Conservation (phyloP, 2,329 filamentous ascomycete genomes). For the Talaromyces atroroseus region DNA sequence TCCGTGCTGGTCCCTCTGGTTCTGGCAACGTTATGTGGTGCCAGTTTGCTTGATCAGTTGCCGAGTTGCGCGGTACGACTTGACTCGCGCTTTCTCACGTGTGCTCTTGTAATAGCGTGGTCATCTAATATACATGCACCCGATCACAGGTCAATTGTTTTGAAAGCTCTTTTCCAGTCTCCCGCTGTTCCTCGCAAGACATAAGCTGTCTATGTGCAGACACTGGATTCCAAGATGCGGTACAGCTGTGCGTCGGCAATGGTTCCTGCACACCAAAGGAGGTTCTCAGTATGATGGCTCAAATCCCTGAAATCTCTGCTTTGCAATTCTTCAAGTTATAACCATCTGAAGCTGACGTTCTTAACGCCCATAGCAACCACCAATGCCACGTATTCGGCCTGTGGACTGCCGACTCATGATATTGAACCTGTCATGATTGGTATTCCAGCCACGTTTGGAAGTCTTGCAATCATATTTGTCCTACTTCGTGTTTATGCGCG, state of each 20-base stretch:
- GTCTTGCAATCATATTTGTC: slow-evolving; percentile 12
- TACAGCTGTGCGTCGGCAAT: slow-evolving; percentile 10
- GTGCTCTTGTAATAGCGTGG: neutral
- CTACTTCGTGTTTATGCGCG: slow-evolving; percentile 8
- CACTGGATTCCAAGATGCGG: slow-evolving; percentile 3
- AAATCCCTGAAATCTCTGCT: neutral
- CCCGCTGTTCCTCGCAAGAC: slow-evolving; percentile 7
- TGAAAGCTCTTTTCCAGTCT: slow-evolving; percentile 5
- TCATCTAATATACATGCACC: neutral
- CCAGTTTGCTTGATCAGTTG: slow-evolving; percentile 5
- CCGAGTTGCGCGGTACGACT: slow-evolving; percentile 11
- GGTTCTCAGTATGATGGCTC: slow-evolving; percentile 7
- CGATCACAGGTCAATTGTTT: slow-evolving; percentile 9
- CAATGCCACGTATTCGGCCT: slow-evolving; percentile 12
- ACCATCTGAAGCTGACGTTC: neutral
- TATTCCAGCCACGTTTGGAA: slow-evolving; percentile 11
- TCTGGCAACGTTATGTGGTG: neutral
- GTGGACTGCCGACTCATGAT: slow-evolving; percentile 7
- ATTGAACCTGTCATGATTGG: slow-evolving; percentile 7
- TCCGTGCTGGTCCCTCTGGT: neutral
- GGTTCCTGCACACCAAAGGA: slow-evolving; percentile 12
- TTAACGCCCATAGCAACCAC: slow-evolving; percentile 7
- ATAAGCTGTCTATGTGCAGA: slow-evolving; percentile 10
- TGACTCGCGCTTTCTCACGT: neutral
- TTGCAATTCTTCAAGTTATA: neutral